Evolutionary conservation across 345 rosid species (phyloP), one percentile per base, ranked within the genome.

Genomic region (Salix brachista): DNA sequence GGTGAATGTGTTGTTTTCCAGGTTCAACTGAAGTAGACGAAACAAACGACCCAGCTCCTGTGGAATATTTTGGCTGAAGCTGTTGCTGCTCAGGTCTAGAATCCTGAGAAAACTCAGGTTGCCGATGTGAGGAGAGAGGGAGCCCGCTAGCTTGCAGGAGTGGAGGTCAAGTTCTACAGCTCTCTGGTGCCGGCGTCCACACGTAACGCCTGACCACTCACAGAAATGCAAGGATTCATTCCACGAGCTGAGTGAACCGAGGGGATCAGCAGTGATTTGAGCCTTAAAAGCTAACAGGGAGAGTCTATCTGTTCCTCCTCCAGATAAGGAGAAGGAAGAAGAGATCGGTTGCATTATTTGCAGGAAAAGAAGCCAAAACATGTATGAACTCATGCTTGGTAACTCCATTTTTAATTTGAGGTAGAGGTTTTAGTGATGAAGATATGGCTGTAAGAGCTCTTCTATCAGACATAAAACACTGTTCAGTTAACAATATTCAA

Each of bases 31-130:
- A 66, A 5, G 83, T 56, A 83, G 66, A 10, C 81, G 83, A 60
- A 71, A 66, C 64, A 83, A 65, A 23, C 80, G 16, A 7, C 85
- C 85, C n/a, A 79, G 37, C 46, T 83, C 85, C 2, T 5, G 36
- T 0, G 85, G 86, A 25, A 84, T 80, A 18, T 71, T 8, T 0
- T 76, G 75, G 9, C 75, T 52, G 71, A 84, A 79, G 62, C 48
- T 69, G 72, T 84, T 84, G 8, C 67, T 39, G 6, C 66, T 9
- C 4, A 84, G 83, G 52, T 25, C 2, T 18, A 84, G 54, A 6
- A n/a, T 39, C 25, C 36, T 14, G 18, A 36, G 61, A 54, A 54
- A 54, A 54, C 61, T 54, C 61, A 54, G 23, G 61, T 54, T 54
- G 25, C 61, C 61, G 3, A 54, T 54, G 61, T 54, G 25, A 8